Conservation (phyloP, 1,284 basidiomycete species). For the Ustilago tritici region DNA sequence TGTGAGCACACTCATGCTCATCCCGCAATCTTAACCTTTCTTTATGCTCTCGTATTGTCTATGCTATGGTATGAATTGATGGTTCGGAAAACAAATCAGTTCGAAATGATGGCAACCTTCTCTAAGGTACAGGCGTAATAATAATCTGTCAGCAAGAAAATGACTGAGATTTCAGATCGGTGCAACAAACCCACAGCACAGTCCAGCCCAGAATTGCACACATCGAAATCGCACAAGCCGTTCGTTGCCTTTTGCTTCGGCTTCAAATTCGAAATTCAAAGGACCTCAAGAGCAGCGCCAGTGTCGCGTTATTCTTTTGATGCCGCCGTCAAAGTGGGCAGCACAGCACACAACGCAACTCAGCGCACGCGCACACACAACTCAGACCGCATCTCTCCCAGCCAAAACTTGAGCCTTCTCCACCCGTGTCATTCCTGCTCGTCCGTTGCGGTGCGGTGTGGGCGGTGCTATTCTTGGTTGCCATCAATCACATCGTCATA, state of each 20-base stretch:
- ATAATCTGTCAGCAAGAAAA: conserved; percentile 3
- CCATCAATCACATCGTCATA: conserved; percentile 7
- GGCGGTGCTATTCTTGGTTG: conserved; percentile 15
- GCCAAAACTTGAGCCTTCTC: conserved; percentile 20
- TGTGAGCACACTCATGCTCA: no score
- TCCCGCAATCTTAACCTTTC: no score
- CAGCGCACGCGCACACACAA: conserved; percentile 5
- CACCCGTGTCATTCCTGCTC: conserved; percentile 4
- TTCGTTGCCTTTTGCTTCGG: background rate
- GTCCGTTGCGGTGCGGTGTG: background rate
- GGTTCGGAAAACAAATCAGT: background rate
- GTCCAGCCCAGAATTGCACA: background rate
- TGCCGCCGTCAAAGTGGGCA: conserved; percentile 6
- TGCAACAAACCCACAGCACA: background rate
- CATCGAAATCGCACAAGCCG: conserved; percentile 2
- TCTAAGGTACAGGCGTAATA: background rate
- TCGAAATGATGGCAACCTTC: conserved; percentile 2
- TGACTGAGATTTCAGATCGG: conserved; percentile 3
- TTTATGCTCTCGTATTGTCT: no score
- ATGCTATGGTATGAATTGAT: no score
- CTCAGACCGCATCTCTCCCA: conserved; percentile 2
- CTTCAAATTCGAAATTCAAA: background rate
- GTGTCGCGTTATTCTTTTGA: conserved; percentile 7
- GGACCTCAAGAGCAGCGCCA: conserved; percentile 5
- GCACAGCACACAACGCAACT: conserved; percentile 7